phyloP scores from a whole-genome alignment of 352 stramenopile species.

The Pythium dissimile region DNA sequence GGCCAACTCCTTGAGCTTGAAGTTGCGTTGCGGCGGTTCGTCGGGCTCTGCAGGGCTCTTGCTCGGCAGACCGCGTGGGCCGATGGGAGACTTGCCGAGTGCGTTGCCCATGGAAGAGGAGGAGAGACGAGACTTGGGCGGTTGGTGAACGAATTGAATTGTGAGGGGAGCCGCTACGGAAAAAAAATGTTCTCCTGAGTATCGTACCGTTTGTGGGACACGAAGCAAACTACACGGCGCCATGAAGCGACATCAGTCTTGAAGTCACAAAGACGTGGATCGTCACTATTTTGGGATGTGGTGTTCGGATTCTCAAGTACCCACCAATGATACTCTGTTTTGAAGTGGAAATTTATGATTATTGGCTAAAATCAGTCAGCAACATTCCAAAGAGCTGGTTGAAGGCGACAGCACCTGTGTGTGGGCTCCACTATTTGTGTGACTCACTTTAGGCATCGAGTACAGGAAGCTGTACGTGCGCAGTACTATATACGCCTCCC shows the following conservation, averaged over 20 bases:
- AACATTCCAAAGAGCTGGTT: no score
- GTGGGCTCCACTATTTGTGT: no score
- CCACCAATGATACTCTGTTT: neutral
- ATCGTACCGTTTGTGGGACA: slow-evolving; percentile 1
- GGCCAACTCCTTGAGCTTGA: slow-evolving; percentile 79
- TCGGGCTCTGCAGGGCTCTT: neutral
- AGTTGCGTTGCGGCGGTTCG: slow-evolving; percentile 32
- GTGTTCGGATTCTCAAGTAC: neutral
- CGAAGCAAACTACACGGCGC: neutral
- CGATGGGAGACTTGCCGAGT: slow-evolving; percentile 18
- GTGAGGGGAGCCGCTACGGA: neutral
- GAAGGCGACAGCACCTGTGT: no score
- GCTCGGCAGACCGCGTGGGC: slow-evolving; percentile 8
- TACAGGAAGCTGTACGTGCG: no score
- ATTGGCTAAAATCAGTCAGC: slow-evolving; percentile 15
- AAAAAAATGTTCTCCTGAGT: neutral
- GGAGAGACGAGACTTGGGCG: neutral
- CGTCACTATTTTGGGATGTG: slow-evolving; percentile 16
- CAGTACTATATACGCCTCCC: no score
- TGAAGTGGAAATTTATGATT: neutral
- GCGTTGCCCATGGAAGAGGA: slow-evolving; percentile 22
- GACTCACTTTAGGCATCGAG: no score
- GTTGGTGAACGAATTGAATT: slow-evolving; percentile 5
- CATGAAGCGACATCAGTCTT: neutral
- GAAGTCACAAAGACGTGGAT: slow-evolving; percentile 14